These are phyloP conservation scores for Penicillium pancosmium DNA, from an alignment of 495 filamentous ascomycete genomes.

Conservation along the genomic window DNA sequence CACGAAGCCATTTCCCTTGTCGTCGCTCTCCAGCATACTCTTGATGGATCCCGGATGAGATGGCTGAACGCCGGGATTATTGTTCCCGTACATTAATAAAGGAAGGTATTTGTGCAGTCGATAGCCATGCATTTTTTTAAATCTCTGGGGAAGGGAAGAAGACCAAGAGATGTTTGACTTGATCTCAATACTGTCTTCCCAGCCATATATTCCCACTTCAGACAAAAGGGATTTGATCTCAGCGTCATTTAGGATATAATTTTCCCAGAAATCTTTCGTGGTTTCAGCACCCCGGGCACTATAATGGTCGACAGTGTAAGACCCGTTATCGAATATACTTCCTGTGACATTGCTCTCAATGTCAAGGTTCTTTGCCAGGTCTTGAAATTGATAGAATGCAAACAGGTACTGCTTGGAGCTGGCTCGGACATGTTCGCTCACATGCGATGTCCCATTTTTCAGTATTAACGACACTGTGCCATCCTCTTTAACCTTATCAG, in stretches of 20 bases:
- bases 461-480: too few relatives aligned
- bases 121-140: slow-evolving; percentile 22
- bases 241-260: slow-evolving; percentile 24
- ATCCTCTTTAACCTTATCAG: too few relatives aligned
- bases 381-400: too few relatives aligned
- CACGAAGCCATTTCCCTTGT: slow-evolving; percentile 23
- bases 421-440: too few relatives aligned
- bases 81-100: not conserved
- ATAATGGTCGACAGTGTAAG: slow-evolving; percentile 37
- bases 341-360: too few relatives aligned
- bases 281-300: slow-evolving; percentile 28
- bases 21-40: slow-evolving; percentile 22
- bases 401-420: too few relatives aligned
- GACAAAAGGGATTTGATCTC: slow-evolving; percentile 26
- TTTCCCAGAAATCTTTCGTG: slow-evolving; percentile 33
- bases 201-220: slow-evolving; percentile 34
- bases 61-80: not conserved
- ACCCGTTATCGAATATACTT: slow-evolving; percentile 29
- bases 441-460: too few relatives aligned
- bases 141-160: slow-evolving; percentile 21
- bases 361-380: too few relatives aligned
- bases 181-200: slow-evolving; percentile 32
- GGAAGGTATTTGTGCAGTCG: slow-evolving; percentile 16
- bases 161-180: slow-evolving; percentile 23
- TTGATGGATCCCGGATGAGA: slow-evolving; percentile 15